Conservation (phyloP, 306 rosid genomes). For the Castanea mollissima region DNA sequence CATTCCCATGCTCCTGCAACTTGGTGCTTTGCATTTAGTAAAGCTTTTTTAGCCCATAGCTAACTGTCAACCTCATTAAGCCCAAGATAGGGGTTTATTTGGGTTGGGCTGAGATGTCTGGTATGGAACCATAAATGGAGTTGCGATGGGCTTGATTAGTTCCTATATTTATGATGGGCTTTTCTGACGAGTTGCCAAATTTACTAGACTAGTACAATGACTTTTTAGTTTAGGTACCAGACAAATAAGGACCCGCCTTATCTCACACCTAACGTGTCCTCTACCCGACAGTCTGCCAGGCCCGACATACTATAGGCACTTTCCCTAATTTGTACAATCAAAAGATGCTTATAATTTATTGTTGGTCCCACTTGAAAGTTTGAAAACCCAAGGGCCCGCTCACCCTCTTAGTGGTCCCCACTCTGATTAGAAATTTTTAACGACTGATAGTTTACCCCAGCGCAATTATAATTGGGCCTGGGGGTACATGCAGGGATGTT, state of each 20-base stretch:
- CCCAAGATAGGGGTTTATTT: not conserved
- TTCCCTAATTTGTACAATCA: constrained; percentile 30
- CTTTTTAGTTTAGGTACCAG: not conserved
- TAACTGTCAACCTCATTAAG: not conserved
- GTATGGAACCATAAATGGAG: not conserved
- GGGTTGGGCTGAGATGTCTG: not conserved
- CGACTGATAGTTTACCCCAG: constrained; percentile 30
- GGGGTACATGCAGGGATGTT: constrained; percentile 31
- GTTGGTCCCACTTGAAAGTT: constrained; percentile 31
- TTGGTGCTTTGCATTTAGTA: too few species aligned
- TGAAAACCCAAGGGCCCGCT: constrained; percentile 3
- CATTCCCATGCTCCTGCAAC: not conserved
- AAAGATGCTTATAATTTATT: constrained; percentile 19
- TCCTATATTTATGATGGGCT: not conserved
- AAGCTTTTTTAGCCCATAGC: not conserved
- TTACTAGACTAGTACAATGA: constrained; percentile 12
- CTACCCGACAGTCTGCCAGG: constrained; percentile 19
- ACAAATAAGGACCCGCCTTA: constrained; percentile 19
- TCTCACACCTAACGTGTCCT: constrained; percentile 3
- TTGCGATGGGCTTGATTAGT: not conserved
- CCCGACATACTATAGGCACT: constrained; percentile 40
- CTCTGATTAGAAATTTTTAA: constrained; percentile 25
- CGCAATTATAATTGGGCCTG: constrained; percentile 2
- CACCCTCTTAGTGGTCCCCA: constrained; percentile 9
- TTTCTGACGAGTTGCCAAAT: not conserved